Base-by-base conservation (phyloP, 1,139 yeast species). In the Suhomyces ambrosiae region DNA sequence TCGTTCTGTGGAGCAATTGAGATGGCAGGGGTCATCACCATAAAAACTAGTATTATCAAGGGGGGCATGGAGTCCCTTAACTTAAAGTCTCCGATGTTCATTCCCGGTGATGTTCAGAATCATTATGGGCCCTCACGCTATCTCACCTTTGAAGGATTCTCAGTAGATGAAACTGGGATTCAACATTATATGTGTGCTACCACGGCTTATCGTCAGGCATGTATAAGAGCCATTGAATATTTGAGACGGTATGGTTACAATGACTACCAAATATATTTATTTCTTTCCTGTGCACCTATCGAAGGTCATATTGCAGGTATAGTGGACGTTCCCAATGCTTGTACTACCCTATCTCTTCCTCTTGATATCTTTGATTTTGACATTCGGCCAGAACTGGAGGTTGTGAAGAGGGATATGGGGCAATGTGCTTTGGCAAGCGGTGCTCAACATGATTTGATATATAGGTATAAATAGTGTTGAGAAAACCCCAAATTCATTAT, bases 1-100 rank as follows among this genome's bases (percentile, higher is more conserved):
- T 67, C 76, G 3, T 73, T 73, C 48, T 74, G 79, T 49, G 79
- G 79, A 12, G 79, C 76, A 11, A 71, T 74, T 48, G 79, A 73
- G 49, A 73, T 72, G 78, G 64, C 75, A 7, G 78, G 79, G 3
- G 58, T 61, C 23, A 63, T 73, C 37, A 71, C 77, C 3, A 47
- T 73, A 41, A 58, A 67, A 40, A 59, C 65, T 26, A 48, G 61
- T 2, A 53, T 73, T 25, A 61, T 73, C 43, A 70, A 70, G 42
- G 54, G 57, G 33, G 79, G 79, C 2, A 59, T 74, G 50, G 49
- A 55, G 35, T 56, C 60, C 30, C 50, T 74, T 43, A 54, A 60
- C 32, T 58, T 73, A 60, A 67, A 65, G 39, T 60, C 67, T 15
- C 79, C 79, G 23, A 64, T 73, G 63, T 73, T 60, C 42, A 51